Base-by-base conservation (phyloP, 768 basidiomycete genomes). In the Rhizopogon rudus region DNA sequence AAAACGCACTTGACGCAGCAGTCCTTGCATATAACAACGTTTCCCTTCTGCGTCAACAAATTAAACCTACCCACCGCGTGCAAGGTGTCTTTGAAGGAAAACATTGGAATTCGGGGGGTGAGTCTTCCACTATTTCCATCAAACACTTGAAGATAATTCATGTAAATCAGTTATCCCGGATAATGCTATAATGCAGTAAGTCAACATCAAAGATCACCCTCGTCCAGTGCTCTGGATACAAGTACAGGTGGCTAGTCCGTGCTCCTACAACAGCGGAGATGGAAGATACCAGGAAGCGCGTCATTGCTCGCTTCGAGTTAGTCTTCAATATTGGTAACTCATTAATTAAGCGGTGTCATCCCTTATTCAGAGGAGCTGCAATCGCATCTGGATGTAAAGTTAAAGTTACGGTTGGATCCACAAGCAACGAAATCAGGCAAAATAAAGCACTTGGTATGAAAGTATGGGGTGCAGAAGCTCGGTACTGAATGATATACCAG, bases 1-100 rank as follows among this genome's bases (percentile, higher is more conserved):
- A 73, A 56, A 91, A 91, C 60, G 86, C 88, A 2, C 71, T 90
- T 8, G 89, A 92, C 65, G 90, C 91, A 0, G 88, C 88, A 8
- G 84, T 90, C 3, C 73, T 88, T 7, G 84, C 86, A 13, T 91
- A 91, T 64, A 85, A 80, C 52, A 86, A 84, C 55, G 82, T 92
- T 16, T 82, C 87, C 0, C 80, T 82, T 10, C 76, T 93, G n/a
- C 80, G 90, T 6, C 91, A 93, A 66, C 89, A 92, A 62, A 73
- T 91, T 13, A 75, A 77, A 52, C 88, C 90, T 0, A 82, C 81
- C 0, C 79, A 84, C 57, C 82, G 88, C 44, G 80, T 91, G 4
- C 88, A 93, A 61, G 87, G 88, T 0, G 81, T 89, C 48, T 82
- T 91, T 61, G 77, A 83, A 61, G 87, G 87, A 6, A 81, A 77